Percentiles rank a stretch among this genome's conserved stretches.
Conservation (phyloP, 148 eudicot genomes). For the Arbutus unedo region DNA sequence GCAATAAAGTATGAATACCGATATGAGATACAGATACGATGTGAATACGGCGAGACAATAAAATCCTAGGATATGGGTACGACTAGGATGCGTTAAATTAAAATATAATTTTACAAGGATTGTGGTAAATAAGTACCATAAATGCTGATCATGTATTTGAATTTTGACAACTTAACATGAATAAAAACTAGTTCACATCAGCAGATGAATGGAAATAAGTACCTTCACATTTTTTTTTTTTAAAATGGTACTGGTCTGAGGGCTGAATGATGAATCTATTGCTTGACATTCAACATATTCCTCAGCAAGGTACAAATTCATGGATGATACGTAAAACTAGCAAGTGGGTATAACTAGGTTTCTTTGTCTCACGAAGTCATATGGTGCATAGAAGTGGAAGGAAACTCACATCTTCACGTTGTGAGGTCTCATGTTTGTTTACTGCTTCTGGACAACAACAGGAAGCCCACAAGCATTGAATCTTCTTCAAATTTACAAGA, state of each 20-base stretch:
- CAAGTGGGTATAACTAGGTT: conserved; percentile 3
- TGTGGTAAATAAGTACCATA: too few relatives aligned
- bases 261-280: conserved; percentile 6
- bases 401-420: neutral
- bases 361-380: neutral
- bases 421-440: conserved; percentile 9
- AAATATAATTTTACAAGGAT: too few relatives aligned
- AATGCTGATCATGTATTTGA: neutral
- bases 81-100: too few relatives aligned
- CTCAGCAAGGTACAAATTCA: neutral
- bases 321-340: neutral
- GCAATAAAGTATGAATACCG: neutral
- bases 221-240: neutral
- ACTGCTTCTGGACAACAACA: conserved; percentile 21
- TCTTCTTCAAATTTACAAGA: conserved; percentile 20
- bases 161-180: neutral
- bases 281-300: neutral
- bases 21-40: too few relatives aligned
- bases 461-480: conserved; percentile 2
- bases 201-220: neutral
- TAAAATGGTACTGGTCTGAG: neutral
- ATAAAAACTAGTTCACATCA: neutral
- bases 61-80: too few relatives aligned
- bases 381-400: neutral
- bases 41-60: too few relatives aligned